phyloP scores from a whole-genome alignment of 179 eudicot species.

The Silene noctiflora region DNA sequence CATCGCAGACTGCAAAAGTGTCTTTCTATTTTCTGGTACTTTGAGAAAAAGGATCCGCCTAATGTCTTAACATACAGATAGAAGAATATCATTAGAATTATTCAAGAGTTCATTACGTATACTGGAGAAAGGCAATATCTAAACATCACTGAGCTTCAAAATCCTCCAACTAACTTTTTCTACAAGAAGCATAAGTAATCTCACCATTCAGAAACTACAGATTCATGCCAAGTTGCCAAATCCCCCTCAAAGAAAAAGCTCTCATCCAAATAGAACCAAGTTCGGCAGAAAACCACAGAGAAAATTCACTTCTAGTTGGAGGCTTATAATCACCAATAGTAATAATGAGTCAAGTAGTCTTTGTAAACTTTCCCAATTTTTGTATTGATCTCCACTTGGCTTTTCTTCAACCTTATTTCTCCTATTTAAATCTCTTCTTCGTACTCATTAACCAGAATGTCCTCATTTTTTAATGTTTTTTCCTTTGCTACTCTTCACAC shows the following conservation, averaged over 20 bases:
- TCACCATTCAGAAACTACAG: neutral
- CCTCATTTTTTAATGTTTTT: neutral
- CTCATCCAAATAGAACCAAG: neutral
- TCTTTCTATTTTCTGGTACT: conserved; percentile 82
- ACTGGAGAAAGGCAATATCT: neutral
- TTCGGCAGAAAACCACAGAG: neutral
- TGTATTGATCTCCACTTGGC: neutral
- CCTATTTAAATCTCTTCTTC: neutral
- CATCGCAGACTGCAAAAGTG: conserved; percentile 64
- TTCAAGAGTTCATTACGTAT: neutral
- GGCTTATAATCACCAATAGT: neutral
- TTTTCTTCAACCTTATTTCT: neutral
- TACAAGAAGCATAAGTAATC: neutral
- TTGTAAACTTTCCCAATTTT: neutral
- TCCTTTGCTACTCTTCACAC: neutral
- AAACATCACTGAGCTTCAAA: conserved; percentile 12
- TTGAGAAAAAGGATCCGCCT: conserved; percentile 73
- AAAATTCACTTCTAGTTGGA: neutral
- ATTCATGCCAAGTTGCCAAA: conserved; percentile 1
- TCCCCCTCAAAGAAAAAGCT: neutral
- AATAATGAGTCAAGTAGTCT: neutral
- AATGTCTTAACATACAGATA: conserved; percentile 60
- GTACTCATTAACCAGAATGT: neutral
- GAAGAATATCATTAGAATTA: conserved; percentile 24
- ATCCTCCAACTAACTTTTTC: conserved; percentile 1